Conservation (phyloP, 139 green algal genomes). For the Spirogloea muscicola region DNA sequence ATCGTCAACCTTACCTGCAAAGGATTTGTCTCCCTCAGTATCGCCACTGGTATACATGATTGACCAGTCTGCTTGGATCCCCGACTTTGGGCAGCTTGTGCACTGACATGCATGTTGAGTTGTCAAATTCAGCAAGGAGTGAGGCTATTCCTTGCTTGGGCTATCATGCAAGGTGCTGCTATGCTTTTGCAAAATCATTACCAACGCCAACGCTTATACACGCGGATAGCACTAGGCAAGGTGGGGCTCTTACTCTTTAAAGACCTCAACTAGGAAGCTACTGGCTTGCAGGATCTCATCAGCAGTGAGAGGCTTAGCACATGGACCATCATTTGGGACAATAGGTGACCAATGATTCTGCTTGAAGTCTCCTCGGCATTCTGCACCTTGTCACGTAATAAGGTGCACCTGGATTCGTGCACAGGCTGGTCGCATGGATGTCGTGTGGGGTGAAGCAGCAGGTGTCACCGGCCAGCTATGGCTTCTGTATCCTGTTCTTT, state of each 20-base stretch:
- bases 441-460: conserved; percentile 45
- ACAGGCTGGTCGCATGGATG: conserved; percentile 39
- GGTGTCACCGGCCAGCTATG: conserved; percentile 39
- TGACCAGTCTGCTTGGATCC: not conserved
- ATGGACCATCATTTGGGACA: no score
- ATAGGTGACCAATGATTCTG: no score
- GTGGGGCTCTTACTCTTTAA: no score
- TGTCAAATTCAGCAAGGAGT: conserved; percentile 22
- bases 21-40: no score
- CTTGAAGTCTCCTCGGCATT: no score
- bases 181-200: conserved; percentile 53
- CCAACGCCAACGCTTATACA: conserved; percentile 45
- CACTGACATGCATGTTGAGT: no score
- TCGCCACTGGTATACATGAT: not conserved
- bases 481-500: conserved; percentile 35
- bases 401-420: not conserved
- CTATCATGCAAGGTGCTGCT: conserved; percentile 38
- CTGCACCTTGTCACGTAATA: no score
- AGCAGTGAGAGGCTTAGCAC: no score
- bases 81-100: no score
- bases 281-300: no score
- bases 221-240: conserved; percentile 47
- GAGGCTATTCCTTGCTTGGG: conserved; percentile 39
- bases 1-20: no score
- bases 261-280: no score